These are phyloP conservation scores for Pisolithus albus DNA, from an alignment of 768 basidiomycete genomes.

Conservation along the genomic window DNA sequence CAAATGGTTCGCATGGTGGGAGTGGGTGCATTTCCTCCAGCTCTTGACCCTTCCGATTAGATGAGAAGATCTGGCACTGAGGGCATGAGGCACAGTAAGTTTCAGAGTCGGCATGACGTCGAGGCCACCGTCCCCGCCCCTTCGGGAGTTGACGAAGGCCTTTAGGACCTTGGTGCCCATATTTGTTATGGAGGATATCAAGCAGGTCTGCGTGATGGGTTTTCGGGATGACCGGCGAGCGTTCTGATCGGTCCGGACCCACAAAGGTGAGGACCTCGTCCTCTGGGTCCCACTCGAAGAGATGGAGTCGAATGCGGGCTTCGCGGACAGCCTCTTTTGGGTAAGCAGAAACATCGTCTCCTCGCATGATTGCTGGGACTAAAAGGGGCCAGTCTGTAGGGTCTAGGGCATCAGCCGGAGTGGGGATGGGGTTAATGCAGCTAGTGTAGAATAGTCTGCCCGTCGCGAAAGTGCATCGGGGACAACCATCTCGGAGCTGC, in stretches of 20 bases:
- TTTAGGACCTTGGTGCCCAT: not conserved
- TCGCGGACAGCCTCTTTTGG: too few relatives aligned
- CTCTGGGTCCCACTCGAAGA: too few relatives aligned
- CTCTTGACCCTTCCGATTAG: not conserved
- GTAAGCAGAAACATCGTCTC: not conserved
- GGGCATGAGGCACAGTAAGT: too few relatives aligned
- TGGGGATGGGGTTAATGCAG: not conserved
- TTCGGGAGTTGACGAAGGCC: not conserved
- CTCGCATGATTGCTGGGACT: not conserved
- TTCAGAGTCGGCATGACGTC: not conserved
- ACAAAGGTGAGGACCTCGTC: too few relatives aligned
- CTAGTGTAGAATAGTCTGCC: not conserved
- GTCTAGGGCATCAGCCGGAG: not conserved
- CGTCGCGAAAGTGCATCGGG: not conserved
- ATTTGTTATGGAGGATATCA: not conserved
- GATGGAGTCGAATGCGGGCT: too few relatives aligned
- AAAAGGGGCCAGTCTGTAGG: not conserved
- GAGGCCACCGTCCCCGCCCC: not conserved
- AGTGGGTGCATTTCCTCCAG: not conserved
- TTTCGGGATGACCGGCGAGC: not conserved
- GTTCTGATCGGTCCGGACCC: not conserved
- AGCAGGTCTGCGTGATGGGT: not conserved
- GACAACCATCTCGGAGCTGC: not conserved
- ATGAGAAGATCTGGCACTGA: not conserved
- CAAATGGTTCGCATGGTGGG: not conserved